Conservation (phyloP, 805 yeast species). For the Scheffersomyces stipitis region DNA sequence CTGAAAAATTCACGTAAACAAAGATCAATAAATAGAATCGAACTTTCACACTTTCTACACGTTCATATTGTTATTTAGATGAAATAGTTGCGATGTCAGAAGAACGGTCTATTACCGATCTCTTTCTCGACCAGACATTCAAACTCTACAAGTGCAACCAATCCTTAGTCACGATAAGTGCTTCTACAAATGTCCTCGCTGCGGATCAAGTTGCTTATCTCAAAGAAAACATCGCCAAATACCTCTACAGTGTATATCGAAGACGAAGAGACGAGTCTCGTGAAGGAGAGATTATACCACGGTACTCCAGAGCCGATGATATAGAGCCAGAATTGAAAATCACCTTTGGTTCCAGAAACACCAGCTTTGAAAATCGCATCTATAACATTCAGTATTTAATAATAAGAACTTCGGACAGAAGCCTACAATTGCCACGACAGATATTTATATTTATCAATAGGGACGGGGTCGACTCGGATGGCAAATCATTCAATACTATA, state of each 20-base stretch:
- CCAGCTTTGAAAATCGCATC: not conserved
- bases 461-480: not conserved
- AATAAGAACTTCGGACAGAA: conserved; percentile 5
- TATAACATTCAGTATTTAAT: conserved; percentile 7
- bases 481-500: conserved; percentile 5
- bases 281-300: conserved; percentile 6
- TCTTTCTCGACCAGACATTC: conserved; percentile 13
- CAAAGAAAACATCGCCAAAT: conserved; percentile 4
- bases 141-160: conserved; percentile 11
- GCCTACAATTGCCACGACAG: conserved; percentile 8
- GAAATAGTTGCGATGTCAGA: not conserved
- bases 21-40: conserved; percentile 1
- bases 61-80: not conserved
- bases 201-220: conserved; percentile 5
- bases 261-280: not conserved
- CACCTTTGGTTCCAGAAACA: conserved; percentile 2
- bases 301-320: conserved; percentile 6
- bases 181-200: not conserved
- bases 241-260: conserved; percentile 1
- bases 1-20: too few species aligned
- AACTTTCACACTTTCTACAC: not conserved
- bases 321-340: conserved; percentile 5
- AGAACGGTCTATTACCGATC: conserved; percentile 2
- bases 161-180: conserved; percentile 1
- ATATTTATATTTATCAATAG: conserved; percentile 7